Evolutionary conservation across 306 rosid species (phyloP).

Genomic region (Crataegus laevigata): DNA sequence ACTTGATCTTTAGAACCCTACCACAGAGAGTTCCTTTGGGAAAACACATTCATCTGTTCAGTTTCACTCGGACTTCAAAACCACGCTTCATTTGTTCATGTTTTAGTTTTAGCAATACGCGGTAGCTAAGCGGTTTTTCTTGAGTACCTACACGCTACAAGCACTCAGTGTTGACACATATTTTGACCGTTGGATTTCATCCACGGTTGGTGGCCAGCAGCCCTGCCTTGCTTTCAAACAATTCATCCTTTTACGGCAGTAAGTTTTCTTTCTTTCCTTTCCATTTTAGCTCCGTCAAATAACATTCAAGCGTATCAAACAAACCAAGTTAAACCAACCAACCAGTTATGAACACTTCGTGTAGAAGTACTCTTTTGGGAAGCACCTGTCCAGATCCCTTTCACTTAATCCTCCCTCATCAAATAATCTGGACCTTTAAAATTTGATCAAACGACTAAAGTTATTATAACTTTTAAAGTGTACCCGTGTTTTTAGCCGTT

Average conservation of each 20-base stretch:
- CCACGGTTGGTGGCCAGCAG: no score
- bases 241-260: conserved; percentile 1
- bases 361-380: no score
- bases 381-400: not conserved
- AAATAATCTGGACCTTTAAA: no score
- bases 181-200: not conserved
- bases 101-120: no score
- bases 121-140: no score
- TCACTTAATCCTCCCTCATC: no score
- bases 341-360: no score
- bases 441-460: no score
- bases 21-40: not conserved
- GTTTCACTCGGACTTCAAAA: not conserved
- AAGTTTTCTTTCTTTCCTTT: not conserved
- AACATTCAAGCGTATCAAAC: not conserved
- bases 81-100: not conserved
- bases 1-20: not conserved
- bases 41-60: not conserved
- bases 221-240: conserved; percentile 4
- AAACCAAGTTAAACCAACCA: not conserved
- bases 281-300: not conserved
- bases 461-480: no score
- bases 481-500: no score
- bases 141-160: no score
- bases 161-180: not conserved